Conservation (phyloP, 176 grass and related monocot species). For the Alloteropsis semialata region DNA sequence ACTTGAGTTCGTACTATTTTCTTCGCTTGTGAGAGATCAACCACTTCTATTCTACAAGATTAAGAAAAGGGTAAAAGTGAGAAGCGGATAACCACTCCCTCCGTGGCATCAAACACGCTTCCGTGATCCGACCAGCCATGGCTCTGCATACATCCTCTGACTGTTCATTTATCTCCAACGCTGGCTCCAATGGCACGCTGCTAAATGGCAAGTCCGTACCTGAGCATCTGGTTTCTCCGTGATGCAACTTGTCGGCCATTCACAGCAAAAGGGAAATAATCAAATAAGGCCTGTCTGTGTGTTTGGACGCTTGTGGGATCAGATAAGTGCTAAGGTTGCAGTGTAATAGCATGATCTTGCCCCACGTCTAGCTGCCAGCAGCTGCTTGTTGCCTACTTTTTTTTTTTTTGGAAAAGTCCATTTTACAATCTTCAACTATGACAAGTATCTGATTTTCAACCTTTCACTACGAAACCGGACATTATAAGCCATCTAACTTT, state of each 20-base stretch:
- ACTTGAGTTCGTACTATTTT: too few species aligned
- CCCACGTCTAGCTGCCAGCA: neutral
- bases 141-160: neutral
- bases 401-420: too few species aligned
- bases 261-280: neutral
- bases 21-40: too few species aligned
- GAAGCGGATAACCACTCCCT: too few species aligned
- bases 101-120: too few species aligned
- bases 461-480: too few species aligned
- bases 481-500: too few species aligned
- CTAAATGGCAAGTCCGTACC: constrained; percentile 30
- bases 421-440: too few species aligned
- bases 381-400: neutral
- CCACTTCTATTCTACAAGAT: too few species aligned
- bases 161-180: neutral
- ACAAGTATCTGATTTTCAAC: too few species aligned
- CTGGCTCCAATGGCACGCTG: constrained; percentile 9
- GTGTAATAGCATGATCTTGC: constrained; percentile 11
- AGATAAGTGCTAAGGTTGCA: constrained; percentile 9
- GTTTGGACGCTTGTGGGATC: neutral
- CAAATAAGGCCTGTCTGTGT: neutral
- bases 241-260: neutral
- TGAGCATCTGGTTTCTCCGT: neutral
- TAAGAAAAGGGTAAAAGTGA: too few species aligned
- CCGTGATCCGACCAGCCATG: too few species aligned